A percentile compares a stretch with the other conserved stretches of the same genome.
These are phyloP conservation scores for Ustilago crameri DNA, from an alignment of 1,284 basidiomycete species.

Conservation along the genomic window DNA sequence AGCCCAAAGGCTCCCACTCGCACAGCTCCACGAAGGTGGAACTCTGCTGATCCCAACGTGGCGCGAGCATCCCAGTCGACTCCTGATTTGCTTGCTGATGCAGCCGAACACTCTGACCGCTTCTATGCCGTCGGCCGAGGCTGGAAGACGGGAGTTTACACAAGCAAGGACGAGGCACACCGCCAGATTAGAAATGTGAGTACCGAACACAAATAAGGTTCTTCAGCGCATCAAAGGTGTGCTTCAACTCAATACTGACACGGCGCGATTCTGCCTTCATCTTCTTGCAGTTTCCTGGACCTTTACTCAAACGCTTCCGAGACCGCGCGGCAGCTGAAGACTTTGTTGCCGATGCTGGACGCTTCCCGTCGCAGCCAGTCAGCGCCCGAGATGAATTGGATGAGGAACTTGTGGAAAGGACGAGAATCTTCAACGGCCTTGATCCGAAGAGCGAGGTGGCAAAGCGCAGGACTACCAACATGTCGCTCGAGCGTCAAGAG, in stretches of 20 bases:
- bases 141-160: conserved; percentile 53
- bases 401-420: conserved; percentile 35
- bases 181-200: conserved; percentile 45
- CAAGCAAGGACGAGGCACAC: conserved; percentile 35
- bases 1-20: conserved; percentile 5
- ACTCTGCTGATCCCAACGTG: conserved; percentile 12
- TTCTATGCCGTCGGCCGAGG: conserved; percentile 48
- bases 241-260: background rate
- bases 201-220: background rate
- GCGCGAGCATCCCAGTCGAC: background rate
- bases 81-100: background rate
- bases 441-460: conserved; percentile 26
- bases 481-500: conserved; percentile 30
- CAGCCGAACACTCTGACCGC: conserved; percentile 5
- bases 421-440: conserved; percentile 36
- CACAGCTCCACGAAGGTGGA: conserved; percentile 5
- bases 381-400: conserved; percentile 17
- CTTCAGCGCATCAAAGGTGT: background rate
- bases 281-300: conserved; percentile 37
- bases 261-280: background rate
- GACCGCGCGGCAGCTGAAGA: conserved; percentile 35
- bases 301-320: conserved; percentile 31
- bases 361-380: conserved; percentile 7
- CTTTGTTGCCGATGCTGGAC: conserved; percentile 24
- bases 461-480: conserved; percentile 15